A percentile compares a stretch with the other conserved stretches of the same genome.
These are phyloP conservation scores for Exserohilum turcica DNA, from an alignment of 2,329 filamentous ascomycete species.

Conservation along the genomic window DNA sequence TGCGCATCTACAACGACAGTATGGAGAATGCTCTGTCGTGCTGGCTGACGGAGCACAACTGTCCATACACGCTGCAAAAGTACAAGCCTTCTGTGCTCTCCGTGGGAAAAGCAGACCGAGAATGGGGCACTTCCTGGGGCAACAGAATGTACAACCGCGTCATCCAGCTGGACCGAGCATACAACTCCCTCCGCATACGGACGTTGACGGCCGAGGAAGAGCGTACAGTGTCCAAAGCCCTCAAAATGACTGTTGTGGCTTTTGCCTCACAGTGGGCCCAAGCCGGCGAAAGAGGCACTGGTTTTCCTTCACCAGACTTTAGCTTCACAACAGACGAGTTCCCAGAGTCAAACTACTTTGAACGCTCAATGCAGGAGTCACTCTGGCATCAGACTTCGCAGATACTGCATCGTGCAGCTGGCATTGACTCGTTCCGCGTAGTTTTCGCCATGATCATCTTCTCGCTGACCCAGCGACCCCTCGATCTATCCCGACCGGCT, in stretches of 20 bases:
- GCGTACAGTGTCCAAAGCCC: slow-evolving; percentile 48
- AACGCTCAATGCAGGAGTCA: slow-evolving; percentile 45
- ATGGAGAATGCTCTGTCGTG: slow-evolving; percentile 59
- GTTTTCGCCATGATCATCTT: slow-evolving; percentile 53
- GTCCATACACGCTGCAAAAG: slow-evolving; percentile 50
- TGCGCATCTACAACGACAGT: slow-evolving; percentile 60
- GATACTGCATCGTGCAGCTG: slow-evolving; percentile 44
- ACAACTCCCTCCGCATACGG: slow-evolving; percentile 41
- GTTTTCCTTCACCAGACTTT: slow-evolving; percentile 16
- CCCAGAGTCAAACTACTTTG: slow-evolving; percentile 28
- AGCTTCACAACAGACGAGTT: slow-evolving; percentile 16
- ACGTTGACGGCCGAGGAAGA: slow-evolving; percentile 48
- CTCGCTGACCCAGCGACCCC: slow-evolving; percentile 49
- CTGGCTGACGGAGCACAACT: slow-evolving; percentile 60
- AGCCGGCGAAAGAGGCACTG: slow-evolving; percentile 26
- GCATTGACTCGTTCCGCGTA: slow-evolving; percentile 51
- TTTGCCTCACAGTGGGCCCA: slow-evolving; percentile 59
- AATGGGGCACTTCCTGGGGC: slow-evolving; percentile 39
- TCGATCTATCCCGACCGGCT: slow-evolving; percentile 21
- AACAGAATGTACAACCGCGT: slow-evolving; percentile 58
- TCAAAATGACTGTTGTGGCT: slow-evolving; percentile 57
- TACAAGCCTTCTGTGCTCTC: slow-evolving; percentile 30
- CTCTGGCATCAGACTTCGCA: slow-evolving; percentile 51
- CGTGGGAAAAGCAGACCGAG: slow-evolving; percentile 44
- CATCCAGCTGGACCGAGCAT: slow-evolving; percentile 51